These are phyloP conservation scores for Pseudocercospora musae DNA, from an alignment of 2,329 filamentous ascomycete species.

Conservation along the genomic window DNA sequence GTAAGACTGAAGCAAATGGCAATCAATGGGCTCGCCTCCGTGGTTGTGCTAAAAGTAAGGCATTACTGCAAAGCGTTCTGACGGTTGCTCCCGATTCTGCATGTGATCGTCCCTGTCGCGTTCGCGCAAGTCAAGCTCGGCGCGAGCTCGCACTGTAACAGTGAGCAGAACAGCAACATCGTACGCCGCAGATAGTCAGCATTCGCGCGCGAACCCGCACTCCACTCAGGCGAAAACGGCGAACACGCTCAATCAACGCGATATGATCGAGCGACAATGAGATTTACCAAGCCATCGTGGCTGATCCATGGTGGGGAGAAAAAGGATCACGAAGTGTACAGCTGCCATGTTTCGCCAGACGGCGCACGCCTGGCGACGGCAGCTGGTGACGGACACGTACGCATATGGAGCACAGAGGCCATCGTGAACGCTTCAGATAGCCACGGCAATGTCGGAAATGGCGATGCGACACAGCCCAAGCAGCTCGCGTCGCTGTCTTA, in stretches of 20 bases:
- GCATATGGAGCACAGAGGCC: conserved; percentile 95
- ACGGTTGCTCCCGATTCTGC: not conserved
- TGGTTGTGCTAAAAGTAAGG: not conserved
- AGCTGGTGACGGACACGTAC: conserved; percentile 94
- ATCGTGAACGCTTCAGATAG: conserved; percentile 75
- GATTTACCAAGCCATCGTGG: conserved; percentile 89
- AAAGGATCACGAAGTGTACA: conserved; percentile 98
- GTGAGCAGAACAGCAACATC: not conserved
- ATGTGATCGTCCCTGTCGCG: not conserved
- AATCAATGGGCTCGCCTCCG: not conserved
- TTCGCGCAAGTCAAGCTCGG: not conserved
- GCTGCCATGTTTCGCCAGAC: conserved; percentile 94
- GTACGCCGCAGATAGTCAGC: not conserved
- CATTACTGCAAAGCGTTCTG: not conserved
- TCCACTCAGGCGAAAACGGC: not conserved
- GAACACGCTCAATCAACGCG: not conserved
- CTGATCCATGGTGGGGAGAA: conserved; percentile 94
- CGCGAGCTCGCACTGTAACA: not conserved
- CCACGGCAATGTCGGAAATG: conserved; percentile 52
- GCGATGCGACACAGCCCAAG: conserved; percentile 61
- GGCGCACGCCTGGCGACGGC: conserved; percentile 88
- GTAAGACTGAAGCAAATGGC: not conserved
- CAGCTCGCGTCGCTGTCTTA: conserved; percentile 98
- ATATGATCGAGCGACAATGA: conserved; percentile 36
- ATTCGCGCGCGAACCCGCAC: not conserved